These are phyloP conservation scores for Yueomyces sinensis DNA, from an alignment of 805 yeast species.

Conservation along the genomic window DNA sequence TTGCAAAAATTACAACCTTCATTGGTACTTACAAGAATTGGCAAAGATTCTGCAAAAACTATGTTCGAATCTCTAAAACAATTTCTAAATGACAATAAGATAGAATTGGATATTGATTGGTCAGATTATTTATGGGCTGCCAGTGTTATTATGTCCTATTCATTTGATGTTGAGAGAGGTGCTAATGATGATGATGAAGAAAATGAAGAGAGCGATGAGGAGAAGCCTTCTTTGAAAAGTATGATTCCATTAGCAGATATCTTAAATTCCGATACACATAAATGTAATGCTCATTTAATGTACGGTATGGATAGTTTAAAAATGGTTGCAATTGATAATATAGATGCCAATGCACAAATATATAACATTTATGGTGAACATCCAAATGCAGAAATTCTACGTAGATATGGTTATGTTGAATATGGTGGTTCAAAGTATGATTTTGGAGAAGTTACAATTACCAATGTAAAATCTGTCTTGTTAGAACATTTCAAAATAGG, in stretches of 20 bases:
- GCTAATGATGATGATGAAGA: slow-evolving; percentile 22
- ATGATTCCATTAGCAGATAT: slow-evolving; percentile 93
- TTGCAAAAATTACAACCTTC: slow-evolving; percentile 52
- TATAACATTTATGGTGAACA: slow-evolving; percentile 84
- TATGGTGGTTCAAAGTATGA: slow-evolving; percentile 57
- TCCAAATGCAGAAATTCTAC: slow-evolving; percentile 78
- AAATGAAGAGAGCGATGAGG: slow-evolving; percentile 23
- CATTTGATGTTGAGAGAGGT: slow-evolving; percentile 62
- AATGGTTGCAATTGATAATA: slow-evolving; percentile 59
- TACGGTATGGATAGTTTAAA: slow-evolving; percentile 36
- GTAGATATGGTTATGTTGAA: slow-evolving; percentile 90
- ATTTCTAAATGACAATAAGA: slow-evolving; percentile 11
- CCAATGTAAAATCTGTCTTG: slow-evolving; percentile 23
- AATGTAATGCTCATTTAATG: slow-evolving; percentile 61
- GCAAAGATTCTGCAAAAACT: slow-evolving; percentile 49
- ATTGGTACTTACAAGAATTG: slow-evolving; percentile 53
- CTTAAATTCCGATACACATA: slow-evolving; percentile 69
- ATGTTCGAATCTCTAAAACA: slow-evolving; percentile 34
- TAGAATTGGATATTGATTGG: slow-evolving; percentile 27
- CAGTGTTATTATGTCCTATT: slow-evolving; percentile 73
- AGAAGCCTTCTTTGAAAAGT: slow-evolving; percentile 39
- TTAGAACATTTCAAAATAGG: slow-evolving; percentile 12
- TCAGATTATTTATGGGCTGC: slow-evolving; percentile 63
- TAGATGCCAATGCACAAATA: slow-evolving; percentile 56
- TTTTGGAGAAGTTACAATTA: slow-evolving; percentile 59